phyloP scores from a whole-genome alignment of 2,329 filamentous ascomycete species.

The Cytospora piceae region DNA sequence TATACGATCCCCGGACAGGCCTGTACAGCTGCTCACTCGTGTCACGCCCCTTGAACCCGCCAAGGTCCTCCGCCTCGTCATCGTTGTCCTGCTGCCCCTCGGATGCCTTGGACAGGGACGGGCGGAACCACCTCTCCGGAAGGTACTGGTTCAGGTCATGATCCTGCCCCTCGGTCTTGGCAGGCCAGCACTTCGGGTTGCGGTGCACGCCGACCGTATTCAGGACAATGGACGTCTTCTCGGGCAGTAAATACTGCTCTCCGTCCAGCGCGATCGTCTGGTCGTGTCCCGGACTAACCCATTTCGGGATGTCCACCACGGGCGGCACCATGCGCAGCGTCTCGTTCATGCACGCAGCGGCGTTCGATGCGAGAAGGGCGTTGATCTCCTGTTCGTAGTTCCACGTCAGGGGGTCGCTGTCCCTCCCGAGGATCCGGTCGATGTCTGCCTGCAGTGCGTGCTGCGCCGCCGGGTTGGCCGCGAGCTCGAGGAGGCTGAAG shows the following conservation, averaged over 20 bases:
- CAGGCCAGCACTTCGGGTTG: slow-evolving; percentile 76
- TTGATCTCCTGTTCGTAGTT: slow-evolving; percentile 70
- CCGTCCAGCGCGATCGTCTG: slow-evolving; percentile 66
- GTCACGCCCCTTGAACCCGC: slow-evolving; percentile 62
- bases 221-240: slow-evolving; percentile 58
- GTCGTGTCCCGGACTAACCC: slow-evolving; percentile 49
- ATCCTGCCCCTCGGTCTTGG: slow-evolving; percentile 45
- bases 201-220: slow-evolving; percentile 61
- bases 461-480: slow-evolving; percentile 66
- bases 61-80: slow-evolving; percentile 53
- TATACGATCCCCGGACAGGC: slow-evolving; percentile 58
- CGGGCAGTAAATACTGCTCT: slow-evolving; percentile 60
- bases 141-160: slow-evolving; percentile 70
- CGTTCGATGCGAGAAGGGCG: slow-evolving; percentile 68
- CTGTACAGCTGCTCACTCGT: slow-evolving; percentile 65
- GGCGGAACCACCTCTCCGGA: slow-evolving; percentile 72
- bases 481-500: slow-evolving; percentile 70
- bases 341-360: slow-evolving; percentile 78
- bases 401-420: slow-evolving; percentile 64
- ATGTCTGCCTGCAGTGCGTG: slow-evolving; percentile 70
- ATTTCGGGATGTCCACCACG: slow-evolving; percentile 74
- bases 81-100: slow-evolving; percentile 32
- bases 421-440: slow-evolving; percentile 62
- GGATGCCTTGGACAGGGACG: slow-evolving; percentile 28
- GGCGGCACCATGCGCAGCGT: slow-evolving; percentile 74